Evolutionary conservation across 192 early-diverging fungal species (phyloP).

Genomic region (Podila epigama): DNA sequence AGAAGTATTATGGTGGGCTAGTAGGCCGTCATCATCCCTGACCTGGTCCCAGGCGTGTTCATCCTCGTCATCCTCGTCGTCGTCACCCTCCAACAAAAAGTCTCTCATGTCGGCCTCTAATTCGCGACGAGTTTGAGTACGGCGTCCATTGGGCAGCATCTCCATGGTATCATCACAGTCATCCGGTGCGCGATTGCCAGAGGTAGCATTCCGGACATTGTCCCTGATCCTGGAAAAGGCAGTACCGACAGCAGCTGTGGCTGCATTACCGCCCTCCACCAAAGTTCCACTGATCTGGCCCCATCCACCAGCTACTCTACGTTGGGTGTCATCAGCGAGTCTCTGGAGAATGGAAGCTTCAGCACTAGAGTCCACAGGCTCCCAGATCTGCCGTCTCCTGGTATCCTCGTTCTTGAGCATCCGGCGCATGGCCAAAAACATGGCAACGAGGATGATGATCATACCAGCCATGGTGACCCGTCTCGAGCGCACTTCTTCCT

Average conservation of each 20-base stretch:
- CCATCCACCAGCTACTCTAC: constrained; percentile 43
- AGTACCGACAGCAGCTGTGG: constrained; percentile 40
- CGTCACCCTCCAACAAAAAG: constrained; percentile 42
- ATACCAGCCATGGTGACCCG: constrained; percentile 42
- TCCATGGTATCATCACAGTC: constrained; percentile 35
- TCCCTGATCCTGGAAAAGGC: constrained; percentile 42
- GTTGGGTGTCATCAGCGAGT: constrained; percentile 40
- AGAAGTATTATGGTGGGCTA: constrained; percentile 16
- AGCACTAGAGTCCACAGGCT: constrained; percentile 44
- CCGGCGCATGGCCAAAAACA: constrained; percentile 43
- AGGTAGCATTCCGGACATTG: constrained; percentile 35
- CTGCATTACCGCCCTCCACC: constrained; percentile 46
- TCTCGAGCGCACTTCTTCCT: constrained; percentile 38
- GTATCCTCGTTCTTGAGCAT: constrained; percentile 50
- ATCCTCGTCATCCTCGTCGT: constrained; percentile 33
- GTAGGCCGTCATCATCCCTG: constrained; percentile 38
- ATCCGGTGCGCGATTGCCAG: constrained; percentile 10
- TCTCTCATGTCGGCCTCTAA: constrained; percentile 46
- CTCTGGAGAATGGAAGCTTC: constrained; percentile 41
- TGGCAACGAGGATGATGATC: constrained; percentile 37
- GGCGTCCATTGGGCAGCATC: constrained; percentile 46
- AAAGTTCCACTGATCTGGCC: constrained; percentile 41
- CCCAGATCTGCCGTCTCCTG: constrained; percentile 43
- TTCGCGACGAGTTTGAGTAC: constrained; percentile 35
- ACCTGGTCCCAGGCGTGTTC: constrained; percentile 10